A percentile compares a stretch with the other conserved stretches of the same genome.
Evolutionary conservation across 306 rosid genomes (phyloP).

Genomic region (Gastrolobium villosum): DNA sequence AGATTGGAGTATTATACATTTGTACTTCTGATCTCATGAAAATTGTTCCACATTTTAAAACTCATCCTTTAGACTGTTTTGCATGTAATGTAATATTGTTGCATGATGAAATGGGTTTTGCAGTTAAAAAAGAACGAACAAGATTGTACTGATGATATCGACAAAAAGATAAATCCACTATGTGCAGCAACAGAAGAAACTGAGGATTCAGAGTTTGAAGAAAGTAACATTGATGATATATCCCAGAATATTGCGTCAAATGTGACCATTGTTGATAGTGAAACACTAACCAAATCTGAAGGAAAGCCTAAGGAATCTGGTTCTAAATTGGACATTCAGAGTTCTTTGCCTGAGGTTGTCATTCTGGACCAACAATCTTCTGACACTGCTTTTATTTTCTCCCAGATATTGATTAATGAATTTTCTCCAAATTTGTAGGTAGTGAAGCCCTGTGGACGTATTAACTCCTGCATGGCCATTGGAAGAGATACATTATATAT

Average conservation of each 20-base stretch:
- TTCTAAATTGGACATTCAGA: conserved; percentile 57
- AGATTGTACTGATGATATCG: conserved; percentile 49
- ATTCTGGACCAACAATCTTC: conserved; percentile 45
- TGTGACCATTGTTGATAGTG: conserved; percentile 61
- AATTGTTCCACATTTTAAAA: conserved; percentile 28
- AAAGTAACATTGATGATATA: conserved; percentile 65
- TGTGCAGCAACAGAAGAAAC: conserved; percentile 57
- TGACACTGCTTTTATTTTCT: conserved; percentile 38
- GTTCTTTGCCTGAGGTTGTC: conserved; percentile 82
- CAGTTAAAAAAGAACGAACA: conserved; percentile 76
- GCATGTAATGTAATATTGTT: conserved; percentile 41
- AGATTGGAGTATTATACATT: conserved; percentile 30
- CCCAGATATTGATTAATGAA: conserved; percentile 45
- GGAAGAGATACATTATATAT: conserved; percentile 87
- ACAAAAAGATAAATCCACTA: conserved; percentile 56
- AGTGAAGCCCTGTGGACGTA: conserved; percentile 97
- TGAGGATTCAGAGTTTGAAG: conserved; percentile 66
- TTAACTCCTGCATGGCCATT: conserved; percentile 89
- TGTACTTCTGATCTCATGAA: conserved; percentile 30
- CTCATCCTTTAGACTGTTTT: conserved; percentile 27
- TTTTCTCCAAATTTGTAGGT: conserved; percentile 59
- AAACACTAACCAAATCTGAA: conserved; percentile 54
- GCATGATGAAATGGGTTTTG: conserved; percentile 42
- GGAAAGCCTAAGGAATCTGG: conserved; percentile 58
- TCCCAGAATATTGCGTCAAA: conserved; percentile 67